Conservation (phyloP, 306 rosid species). For the Acacia acuminata region DNA sequence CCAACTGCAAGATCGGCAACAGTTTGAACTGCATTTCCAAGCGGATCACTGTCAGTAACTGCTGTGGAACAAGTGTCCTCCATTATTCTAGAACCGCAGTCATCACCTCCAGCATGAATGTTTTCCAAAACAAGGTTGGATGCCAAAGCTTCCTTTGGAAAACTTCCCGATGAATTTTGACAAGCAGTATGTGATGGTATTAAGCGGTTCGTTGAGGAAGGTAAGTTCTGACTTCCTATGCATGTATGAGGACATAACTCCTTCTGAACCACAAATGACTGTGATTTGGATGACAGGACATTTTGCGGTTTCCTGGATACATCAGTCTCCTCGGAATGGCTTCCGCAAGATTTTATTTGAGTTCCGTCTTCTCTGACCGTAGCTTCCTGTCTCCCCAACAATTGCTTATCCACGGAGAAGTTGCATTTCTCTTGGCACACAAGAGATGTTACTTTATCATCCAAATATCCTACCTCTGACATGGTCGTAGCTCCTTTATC, state of each 20-base stretch:
- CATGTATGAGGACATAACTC: slow-evolving; percentile 24
- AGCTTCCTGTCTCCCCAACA: slow-evolving; percentile 34
- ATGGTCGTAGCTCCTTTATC: slow-evolving; percentile 9
- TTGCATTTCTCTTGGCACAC: slow-evolving; percentile 34
- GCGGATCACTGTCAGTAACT: slow-evolving; percentile 35
- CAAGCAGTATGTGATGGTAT: slow-evolving; percentile 27
- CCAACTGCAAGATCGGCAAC: slow-evolving; percentile 34
- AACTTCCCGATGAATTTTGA: slow-evolving; percentile 35
- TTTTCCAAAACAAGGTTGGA: slow-evolving; percentile 31
- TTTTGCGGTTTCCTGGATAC: slow-evolving; percentile 11
- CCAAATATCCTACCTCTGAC: not conserved
- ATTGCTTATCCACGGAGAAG: slow-evolving; percentile 26
- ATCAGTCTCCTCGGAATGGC: slow-evolving; percentile 26
- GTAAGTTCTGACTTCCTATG: slow-evolving; percentile 26
- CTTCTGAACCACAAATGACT: slow-evolving; percentile 35
- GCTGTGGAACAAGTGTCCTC: slow-evolving; percentile 37
- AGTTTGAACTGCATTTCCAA: slow-evolving; percentile 30
- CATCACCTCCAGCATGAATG: slow-evolving; percentile 24
- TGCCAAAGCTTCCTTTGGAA: slow-evolving; percentile 29
- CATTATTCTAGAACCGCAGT: slow-evolving; percentile 13
- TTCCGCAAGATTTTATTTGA: slow-evolving; percentile 28
- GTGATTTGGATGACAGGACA: slow-evolving; percentile 30
- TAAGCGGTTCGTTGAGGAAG: slow-evolving; percentile 35
- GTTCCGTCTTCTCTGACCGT: slow-evolving; percentile 32
- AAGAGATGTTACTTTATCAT: slow-evolving; percentile 25